These are phyloP conservation scores for Heritiera fomes DNA, from an alignment of 345 rosid genomes.

Conservation along the genomic window DNA sequence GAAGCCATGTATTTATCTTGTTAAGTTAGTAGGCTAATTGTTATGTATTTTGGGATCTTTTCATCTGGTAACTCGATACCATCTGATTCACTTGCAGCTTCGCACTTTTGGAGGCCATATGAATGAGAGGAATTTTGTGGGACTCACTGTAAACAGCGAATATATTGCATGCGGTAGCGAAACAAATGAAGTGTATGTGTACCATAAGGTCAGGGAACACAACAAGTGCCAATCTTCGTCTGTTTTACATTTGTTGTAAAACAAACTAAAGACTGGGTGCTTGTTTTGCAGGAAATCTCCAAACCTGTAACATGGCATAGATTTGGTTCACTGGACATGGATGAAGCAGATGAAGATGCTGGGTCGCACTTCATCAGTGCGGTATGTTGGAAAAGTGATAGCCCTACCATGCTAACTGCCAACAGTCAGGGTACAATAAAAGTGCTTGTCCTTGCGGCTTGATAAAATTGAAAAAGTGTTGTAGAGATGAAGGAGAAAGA, in stretches of 20 bases:
- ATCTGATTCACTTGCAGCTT: slow-evolving; percentile 48
- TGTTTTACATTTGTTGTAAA: neutral
- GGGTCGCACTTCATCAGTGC: slow-evolving; percentile 90
- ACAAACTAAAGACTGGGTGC: neutral
- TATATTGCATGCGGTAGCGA: slow-evolving; percentile 96
- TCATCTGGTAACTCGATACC: neutral
- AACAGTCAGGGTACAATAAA: slow-evolving; percentile 96
- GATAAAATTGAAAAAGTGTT: slow-evolving; percentile 13
- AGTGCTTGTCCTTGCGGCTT: slow-evolving; percentile 81
- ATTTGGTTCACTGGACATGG: slow-evolving; percentile 83
- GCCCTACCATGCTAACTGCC: slow-evolving; percentile 78
- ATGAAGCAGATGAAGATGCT: slow-evolving; percentile 74
- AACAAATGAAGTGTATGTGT: slow-evolving; percentile 89
- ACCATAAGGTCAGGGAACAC: slow-evolving; percentile 75
- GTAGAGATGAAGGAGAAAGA: neutral
- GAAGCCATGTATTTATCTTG: no score
- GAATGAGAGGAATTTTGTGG: slow-evolving; percentile 94
- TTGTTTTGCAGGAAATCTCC: slow-evolving; percentile 71
- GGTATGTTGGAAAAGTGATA: slow-evolving; percentile 96
- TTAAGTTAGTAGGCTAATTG: neutral
- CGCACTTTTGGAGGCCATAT: slow-evolving; percentile 86
- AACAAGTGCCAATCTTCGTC: neutral
- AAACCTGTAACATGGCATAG: slow-evolving; percentile 79
- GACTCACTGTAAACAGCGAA: slow-evolving; percentile 79
- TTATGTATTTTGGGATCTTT: neutral